Evolutionary conservation across 2,329 filamentous ascomycete species (phyloP).

Genomic region (Cladosporium sp.): DNA sequence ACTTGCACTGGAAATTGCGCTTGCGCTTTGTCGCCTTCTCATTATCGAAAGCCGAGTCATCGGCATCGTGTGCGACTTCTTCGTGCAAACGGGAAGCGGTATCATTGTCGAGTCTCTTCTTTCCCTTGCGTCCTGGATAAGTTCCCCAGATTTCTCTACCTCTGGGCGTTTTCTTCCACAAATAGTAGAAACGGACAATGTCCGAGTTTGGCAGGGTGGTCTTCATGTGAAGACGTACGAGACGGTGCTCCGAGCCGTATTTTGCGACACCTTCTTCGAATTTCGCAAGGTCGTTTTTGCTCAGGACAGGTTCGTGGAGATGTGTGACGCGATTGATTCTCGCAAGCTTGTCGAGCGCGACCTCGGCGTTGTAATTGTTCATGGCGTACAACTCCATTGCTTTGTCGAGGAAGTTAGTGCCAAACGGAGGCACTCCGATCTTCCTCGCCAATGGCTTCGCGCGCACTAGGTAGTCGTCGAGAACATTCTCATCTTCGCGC

Average conservation of each 20-base stretch:
- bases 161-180: constrained; percentile 90
- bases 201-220: constrained; percentile 67
- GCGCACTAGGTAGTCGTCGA: constrained; percentile 72
- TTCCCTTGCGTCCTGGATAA: constrained; percentile 81
- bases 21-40: constrained; percentile 78
- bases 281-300: constrained; percentile 72
- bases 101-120: constrained; percentile 66
- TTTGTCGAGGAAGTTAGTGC: constrained; percentile 84
- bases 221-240: constrained; percentile 80
- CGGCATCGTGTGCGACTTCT: constrained; percentile 85
- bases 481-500: constrained; percentile 20
- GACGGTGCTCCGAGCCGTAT: constrained; percentile 83
- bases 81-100: constrained; percentile 74
- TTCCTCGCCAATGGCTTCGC: constrained; percentile 61
- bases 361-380: constrained; percentile 66
- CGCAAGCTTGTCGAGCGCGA: constrained; percentile 66
- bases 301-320: constrained; percentile 81
- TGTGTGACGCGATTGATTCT: constrained; percentile 63
- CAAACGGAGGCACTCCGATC: constrained; percentile 68
- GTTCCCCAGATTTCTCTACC: constrained; percentile 88
- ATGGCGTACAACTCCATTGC: constrained; percentile 70
- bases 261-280: constrained; percentile 90
- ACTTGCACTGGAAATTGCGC: constrained; percentile 87
- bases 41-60: constrained; percentile 93
- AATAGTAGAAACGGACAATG: constrained; percentile 91